Conservation (phyloP, 768 basidiomycete species). For the Kwoniella dejecticola region DNA sequence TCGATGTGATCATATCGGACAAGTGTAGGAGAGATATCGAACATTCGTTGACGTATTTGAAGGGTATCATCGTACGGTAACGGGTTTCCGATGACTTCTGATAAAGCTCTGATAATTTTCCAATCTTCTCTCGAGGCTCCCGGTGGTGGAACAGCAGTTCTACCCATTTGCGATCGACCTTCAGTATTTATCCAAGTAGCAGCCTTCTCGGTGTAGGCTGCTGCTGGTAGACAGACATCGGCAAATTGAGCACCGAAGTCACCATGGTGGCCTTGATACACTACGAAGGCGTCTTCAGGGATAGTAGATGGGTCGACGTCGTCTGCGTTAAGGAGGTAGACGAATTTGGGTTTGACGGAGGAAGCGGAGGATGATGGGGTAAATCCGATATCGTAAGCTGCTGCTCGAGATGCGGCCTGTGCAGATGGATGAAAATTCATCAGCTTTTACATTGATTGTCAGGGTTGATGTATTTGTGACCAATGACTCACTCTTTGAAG, state of each 20-base stretch:
- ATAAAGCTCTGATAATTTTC: slow-evolving; percentile 92
- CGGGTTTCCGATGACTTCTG: slow-evolving; percentile 76
- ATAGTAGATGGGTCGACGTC: slow-evolving; percentile 86
- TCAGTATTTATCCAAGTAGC: slow-evolving; percentile 97
- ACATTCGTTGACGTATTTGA: slow-evolving; percentile 83
- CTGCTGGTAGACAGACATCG: slow-evolving; percentile 90
- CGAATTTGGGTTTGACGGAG: slow-evolving; percentile 79
- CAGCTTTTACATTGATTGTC: too few species aligned
- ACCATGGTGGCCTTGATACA: slow-evolving; percentile 98
- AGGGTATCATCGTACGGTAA: slow-evolving; percentile 88
- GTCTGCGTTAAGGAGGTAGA: slow-evolving; percentile 95
- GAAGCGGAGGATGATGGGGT: slow-evolving; percentile 79
- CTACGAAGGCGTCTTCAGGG: slow-evolving; percentile 89
- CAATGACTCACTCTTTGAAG: slow-evolving; percentile 75
- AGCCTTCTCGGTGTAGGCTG: slow-evolving; percentile 90
- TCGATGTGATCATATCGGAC: slow-evolving; percentile 83
- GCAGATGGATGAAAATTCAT: too few species aligned
- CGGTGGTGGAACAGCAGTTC: slow-evolving; percentile 90
- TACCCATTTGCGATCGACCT: slow-evolving; percentile 84
- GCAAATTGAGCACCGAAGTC: slow-evolving; percentile 94
- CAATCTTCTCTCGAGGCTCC: slow-evolving; percentile 94
- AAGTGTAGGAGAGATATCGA: slow-evolving; percentile 91
- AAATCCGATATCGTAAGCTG: slow-evolving; percentile 93
- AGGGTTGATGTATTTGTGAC: too few species aligned
- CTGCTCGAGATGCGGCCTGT: slow-evolving; percentile 90